Evolutionary conservation across 208 protist genomes (phyloP).

Genomic region (Herpetomonas tarakana): DNA sequence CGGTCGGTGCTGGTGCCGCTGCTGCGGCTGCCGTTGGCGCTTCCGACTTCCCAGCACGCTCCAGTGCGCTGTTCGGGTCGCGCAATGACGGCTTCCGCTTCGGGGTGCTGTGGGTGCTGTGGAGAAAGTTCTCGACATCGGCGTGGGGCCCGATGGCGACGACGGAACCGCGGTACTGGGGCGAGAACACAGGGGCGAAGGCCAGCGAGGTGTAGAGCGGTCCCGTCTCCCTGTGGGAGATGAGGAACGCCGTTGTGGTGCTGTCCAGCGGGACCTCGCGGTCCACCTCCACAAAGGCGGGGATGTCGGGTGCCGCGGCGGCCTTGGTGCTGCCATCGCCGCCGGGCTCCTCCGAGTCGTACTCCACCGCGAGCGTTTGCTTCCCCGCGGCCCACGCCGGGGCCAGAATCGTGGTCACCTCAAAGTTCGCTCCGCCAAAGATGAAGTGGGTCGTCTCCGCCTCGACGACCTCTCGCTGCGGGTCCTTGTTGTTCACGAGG

Average conservation of each 20-base stretch:
- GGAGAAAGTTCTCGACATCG: constrained; percentile 40
- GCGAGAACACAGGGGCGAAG: constrained; percentile 68
- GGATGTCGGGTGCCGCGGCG: constrained; percentile 24
- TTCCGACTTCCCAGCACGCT: no score
- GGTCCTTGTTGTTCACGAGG: constrained; percentile 56
- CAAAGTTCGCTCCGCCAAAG: constrained; percentile 47
- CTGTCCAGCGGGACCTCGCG: constrained; percentile 69
- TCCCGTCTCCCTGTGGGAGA: constrained; percentile 60
- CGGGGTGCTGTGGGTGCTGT: constrained; percentile 31
- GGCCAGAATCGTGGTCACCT: constrained; percentile 55
- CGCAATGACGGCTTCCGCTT: constrained; percentile 10
- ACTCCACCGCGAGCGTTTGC: constrained; percentile 60
- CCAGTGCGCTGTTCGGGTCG: no score
- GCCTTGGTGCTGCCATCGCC: constrained; percentile 6
- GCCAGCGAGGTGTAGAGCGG: constrained; percentile 73
- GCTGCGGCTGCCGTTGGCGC: no score
- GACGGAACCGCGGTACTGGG: constrained; percentile 8
- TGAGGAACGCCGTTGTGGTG: constrained; percentile 51
- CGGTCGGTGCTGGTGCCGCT: no score
- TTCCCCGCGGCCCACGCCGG: constrained; percentile 60
- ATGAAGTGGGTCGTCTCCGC: constrained; percentile 57
- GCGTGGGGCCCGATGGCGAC: constrained; percentile 28
- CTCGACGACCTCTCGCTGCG: constrained; percentile 39
- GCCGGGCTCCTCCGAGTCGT: not conserved
- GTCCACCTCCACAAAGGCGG: constrained; percentile 62